These are phyloP conservation scores for Rhodamnia rubescens DNA, from an alignment of 345 rosid genomes.

Conservation along the genomic window DNA sequence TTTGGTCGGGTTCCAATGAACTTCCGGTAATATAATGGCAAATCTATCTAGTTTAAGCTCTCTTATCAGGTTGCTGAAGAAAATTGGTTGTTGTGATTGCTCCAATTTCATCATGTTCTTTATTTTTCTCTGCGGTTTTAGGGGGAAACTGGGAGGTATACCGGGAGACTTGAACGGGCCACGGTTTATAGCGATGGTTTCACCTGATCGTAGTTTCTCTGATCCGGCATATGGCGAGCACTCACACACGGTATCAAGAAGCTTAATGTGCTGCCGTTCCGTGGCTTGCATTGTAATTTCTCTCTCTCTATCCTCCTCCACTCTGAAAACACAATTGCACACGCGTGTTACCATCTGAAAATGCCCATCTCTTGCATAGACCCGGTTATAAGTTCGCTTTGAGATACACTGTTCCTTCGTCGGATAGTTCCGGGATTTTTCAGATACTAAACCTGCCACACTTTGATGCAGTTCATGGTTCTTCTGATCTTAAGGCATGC, in stretches of 20 bases:
- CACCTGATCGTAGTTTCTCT: conserved; percentile 40
- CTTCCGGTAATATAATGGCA: conserved; percentile 33
- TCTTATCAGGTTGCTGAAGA: neutral
- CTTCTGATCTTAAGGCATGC: conserved; percentile 68
- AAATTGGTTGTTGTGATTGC: neutral
- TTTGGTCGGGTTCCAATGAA: conserved; percentile 62
- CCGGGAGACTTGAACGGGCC: conserved; percentile 26
- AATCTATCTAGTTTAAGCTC: neutral
- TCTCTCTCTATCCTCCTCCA: neutral
- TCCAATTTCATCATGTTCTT: neutral
- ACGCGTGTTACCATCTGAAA: no score
- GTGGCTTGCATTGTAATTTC: conserved; percentile 49
- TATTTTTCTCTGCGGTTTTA: neutral
- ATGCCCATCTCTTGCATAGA: no score
- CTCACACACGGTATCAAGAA: conserved; percentile 42
- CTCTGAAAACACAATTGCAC: neutral
- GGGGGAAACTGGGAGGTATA: conserved; percentile 78
- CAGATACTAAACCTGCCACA: neutral
- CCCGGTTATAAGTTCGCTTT: neutral
- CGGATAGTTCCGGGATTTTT: neutral
- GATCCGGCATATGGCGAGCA: conserved; percentile 33
- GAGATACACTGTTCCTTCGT: neutral
- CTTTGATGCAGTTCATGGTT: conserved; percentile 59
- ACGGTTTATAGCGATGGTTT: conserved; percentile 57
- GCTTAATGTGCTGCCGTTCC: conserved; percentile 43